A percentile compares a stretch with the other conserved stretches of the same genome.
Evolutionary conservation across 805 yeast species (phyloP).

Genomic region (Lipomyces kockii): DNA sequence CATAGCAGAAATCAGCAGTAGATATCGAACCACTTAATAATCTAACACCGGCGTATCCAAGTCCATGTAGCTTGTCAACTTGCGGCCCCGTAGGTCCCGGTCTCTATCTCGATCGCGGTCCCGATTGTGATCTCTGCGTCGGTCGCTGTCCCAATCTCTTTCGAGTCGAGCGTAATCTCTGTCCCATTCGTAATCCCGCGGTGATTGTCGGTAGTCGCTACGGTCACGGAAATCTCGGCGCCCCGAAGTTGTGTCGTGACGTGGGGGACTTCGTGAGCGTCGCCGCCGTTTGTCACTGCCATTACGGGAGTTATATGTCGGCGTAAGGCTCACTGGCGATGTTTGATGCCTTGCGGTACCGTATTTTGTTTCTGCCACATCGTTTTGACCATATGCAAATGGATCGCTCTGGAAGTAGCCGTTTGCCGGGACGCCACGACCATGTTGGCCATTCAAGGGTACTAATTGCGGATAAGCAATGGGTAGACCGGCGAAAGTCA

Average conservation of each 20-base stretch:
- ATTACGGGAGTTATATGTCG: background rate
- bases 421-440: conserved; percentile 13
- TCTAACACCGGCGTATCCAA: conserved; percentile 28
- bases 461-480: conserved; percentile 20
- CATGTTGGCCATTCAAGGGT: conserved; percentile 7
- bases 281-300: conserved; percentile 10
- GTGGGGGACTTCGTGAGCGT: conserved; percentile 17
- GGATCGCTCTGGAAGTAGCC: conserved; percentile 24
- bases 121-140: conserved; percentile 14
- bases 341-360: conserved; percentile 15
- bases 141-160: conserved; percentile 1
- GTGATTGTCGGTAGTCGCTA: conserved; percentile 6
- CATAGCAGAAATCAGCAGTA: conserved; percentile 1
- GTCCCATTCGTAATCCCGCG: background rate
- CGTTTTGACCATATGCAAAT: conserved; percentile 22
- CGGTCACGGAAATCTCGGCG: conserved; percentile 26
- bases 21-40: conserved; percentile 10
- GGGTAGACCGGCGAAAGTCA: conserved; percentile 29
- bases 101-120: conserved; percentile 16
- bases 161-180: conserved; percentile 13
- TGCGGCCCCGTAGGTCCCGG: conserved; percentile 29
- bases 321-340: conserved; percentile 1
- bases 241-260: conserved; percentile 3
- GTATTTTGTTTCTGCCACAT: conserved; percentile 12
- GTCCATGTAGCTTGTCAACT: conserved; percentile 30